phyloP scores from a whole-genome alignment of 192 early-diverging fungal genomes.

The Coemansia sp. region DNA sequence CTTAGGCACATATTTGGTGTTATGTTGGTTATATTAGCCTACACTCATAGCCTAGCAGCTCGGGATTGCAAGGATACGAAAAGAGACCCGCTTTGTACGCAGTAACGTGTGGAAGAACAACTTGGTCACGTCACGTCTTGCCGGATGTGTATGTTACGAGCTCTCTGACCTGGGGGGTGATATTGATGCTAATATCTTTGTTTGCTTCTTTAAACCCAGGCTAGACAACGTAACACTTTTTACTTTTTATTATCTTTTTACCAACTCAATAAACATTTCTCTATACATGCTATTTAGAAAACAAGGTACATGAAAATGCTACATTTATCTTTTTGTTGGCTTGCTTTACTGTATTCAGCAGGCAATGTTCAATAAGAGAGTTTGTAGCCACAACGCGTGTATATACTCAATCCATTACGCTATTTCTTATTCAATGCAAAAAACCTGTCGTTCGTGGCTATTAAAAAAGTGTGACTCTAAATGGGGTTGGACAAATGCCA shows the following conservation, averaged over 20 bases:
- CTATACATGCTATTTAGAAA: neutral
- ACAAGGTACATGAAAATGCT: neutral
- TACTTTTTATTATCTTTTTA: neutral
- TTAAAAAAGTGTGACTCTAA: neutral
- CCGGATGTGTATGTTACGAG: neutral
- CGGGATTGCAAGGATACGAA: slow-evolving; percentile 49
- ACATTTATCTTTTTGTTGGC: neutral
- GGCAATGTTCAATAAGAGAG: neutral
- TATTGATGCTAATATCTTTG: neutral
- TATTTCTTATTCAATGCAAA: neutral
- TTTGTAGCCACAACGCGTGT: neutral
- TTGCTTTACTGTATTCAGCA: neutral
- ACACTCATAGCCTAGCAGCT: slow-evolving; percentile 1
- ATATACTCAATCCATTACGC: neutral
- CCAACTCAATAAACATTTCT: neutral
- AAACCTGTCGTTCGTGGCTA: neutral
- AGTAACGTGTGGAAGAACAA: neutral
- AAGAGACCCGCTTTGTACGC: slow-evolving; percentile 52
- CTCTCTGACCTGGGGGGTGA: neutral
- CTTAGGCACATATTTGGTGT: slow-evolving; percentile 2
- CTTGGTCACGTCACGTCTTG: neutral
- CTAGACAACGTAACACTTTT: neutral
- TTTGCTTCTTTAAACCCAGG: neutral
- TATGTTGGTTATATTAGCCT: slow-evolving; percentile 7
- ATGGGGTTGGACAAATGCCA: neutral